Evolutionary conservation across 495 filamentous ascomycete species (phyloP), one percentile per base, ranked within the genome.

Genomic region (Aspergillus ostianus): DNA sequence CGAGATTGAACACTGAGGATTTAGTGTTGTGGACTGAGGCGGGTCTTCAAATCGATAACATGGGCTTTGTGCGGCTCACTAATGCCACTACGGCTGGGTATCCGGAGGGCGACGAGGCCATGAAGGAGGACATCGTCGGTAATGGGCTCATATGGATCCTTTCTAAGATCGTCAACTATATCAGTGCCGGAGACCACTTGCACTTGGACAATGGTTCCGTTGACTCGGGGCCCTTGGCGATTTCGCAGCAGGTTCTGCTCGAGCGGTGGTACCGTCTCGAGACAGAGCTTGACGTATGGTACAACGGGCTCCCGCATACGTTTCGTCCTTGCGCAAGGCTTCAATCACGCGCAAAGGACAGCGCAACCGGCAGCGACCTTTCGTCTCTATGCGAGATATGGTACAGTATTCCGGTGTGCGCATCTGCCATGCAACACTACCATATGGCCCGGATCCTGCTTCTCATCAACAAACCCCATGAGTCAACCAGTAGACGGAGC

Each of bases 401-500:
- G 85, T 82, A 82, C 63, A 84, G 81, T 59, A 75, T 84, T 3
- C 80, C 84, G 3, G 85, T 87, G 79, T 87, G 84, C 70, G 81
- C 80, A 1, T 84, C 84, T 5, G 82, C 82, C 10, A 86, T 87
- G 82, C 85, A 87, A 65, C 78, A 78, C 59, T 88, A 85, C 64
- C 84, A 88, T 63, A 85, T 88, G 80, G 82, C 82, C 0, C 83
- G 82, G 48, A 85, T 85, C 30, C 73, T 87, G 47, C 71, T 88
- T 13, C 75, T 86, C 10, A 80, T 85, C 66, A 83, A 88, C 64
- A 85, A 85, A 59, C 84, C 85, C 19, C 80, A 84, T 36, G 78
- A 84, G 45, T 79, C 82, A 8, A 84, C 81, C 3, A 75, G 74
- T 55, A 72, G 75, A 15, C 73, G 77, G 21, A 79, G 74, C 32